Evolutionary conservation across 163 green algal species (phyloP).

Genomic region (Scenedesmus sp.): DNA sequence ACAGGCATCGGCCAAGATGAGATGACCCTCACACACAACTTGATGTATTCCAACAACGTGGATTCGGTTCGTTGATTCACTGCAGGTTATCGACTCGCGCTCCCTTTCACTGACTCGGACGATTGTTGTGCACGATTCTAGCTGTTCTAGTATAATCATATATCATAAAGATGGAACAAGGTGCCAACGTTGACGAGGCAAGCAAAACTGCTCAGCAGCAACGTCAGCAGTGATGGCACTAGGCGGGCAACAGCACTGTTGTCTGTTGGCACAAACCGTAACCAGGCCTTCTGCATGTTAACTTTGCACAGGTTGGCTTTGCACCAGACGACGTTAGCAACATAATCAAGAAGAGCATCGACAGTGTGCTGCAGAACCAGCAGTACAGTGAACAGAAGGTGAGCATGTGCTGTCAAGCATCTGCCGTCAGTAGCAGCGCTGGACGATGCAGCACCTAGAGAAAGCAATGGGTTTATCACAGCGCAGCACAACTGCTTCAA

Average conservation of each 20-base stretch:
- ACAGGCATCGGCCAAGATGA: not conserved
- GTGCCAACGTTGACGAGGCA: conserved; percentile 33
- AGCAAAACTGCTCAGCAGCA: not conserved
- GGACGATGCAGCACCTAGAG: not conserved
- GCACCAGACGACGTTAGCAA: conserved; percentile 85
- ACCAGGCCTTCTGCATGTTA: not conserved
- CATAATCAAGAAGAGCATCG: conserved; percentile 89
- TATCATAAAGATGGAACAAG: conserved; percentile 11
- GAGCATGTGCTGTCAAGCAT: not conserved
- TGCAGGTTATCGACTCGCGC: too few species aligned
- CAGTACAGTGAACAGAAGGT: conserved; percentile 82
- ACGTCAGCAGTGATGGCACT: not conserved
- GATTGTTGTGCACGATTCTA: not conserved
- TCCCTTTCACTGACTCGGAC: not conserved
- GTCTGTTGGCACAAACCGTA: conserved; percentile 10
- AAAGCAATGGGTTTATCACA: too few species aligned
- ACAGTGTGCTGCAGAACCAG: conserved; percentile 78
- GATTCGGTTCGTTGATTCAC: too few species aligned
- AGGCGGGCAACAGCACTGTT: not conserved
- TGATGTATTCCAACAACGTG: too few species aligned
- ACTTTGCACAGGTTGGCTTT: conserved; percentile 75
- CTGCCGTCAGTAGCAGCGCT: not conserved
- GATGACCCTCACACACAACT: not conserved
- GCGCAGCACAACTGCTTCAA: not conserved
- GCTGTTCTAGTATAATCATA: not conserved